phyloP scores from a whole-genome alignment of 2,329 filamentous ascomycete species.

The Xylaria sp. region DNA sequence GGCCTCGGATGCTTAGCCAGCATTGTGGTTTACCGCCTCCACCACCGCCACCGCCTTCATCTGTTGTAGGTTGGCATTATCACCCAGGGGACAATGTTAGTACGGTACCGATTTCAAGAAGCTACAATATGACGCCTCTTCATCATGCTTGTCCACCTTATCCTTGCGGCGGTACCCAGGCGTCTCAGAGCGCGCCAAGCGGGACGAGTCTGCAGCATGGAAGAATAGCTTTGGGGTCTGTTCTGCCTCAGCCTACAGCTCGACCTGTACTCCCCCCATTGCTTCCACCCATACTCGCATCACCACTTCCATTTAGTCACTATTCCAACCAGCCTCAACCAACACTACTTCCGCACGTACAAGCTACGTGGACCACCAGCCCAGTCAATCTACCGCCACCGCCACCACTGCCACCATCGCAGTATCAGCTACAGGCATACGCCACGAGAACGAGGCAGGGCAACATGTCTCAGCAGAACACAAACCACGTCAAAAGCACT shows the following conservation, averaged over 20 bases:
- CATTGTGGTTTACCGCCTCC: slow-evolving; percentile 7
- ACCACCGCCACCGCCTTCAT: slow-evolving; percentile 13
- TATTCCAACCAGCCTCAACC: slow-evolving; percentile 6
- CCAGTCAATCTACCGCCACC: slow-evolving; percentile 17
- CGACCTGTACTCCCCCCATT: slow-evolving; percentile 19
- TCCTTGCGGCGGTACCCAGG: neutral
- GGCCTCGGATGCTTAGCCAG: neutral
- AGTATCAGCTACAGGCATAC: neutral
- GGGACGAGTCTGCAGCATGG: slow-evolving; percentile 7
- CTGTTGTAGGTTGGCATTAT: slow-evolving; percentile 7
- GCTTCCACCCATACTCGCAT: too few relatives aligned
- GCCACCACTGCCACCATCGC: slow-evolving; percentile 15
- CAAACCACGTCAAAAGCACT: neutral
- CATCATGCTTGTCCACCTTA: slow-evolving; percentile 5
- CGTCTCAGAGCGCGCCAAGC: neutral
- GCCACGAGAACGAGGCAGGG: neutral
- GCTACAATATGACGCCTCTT: neutral
- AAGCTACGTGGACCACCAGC: slow-evolving; percentile 7
- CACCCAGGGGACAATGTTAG: neutral
- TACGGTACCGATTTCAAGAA: neutral
- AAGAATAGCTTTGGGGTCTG: slow-evolving; percentile 6
- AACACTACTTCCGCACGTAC: neutral
- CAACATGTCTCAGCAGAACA: neutral
- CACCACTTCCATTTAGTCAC: slow-evolving; percentile 7
- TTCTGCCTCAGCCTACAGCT: slow-evolving; percentile 18